Conservation (phyloP, 108 stramenopile genomes). For the Licmophora abbreviata region DNA sequence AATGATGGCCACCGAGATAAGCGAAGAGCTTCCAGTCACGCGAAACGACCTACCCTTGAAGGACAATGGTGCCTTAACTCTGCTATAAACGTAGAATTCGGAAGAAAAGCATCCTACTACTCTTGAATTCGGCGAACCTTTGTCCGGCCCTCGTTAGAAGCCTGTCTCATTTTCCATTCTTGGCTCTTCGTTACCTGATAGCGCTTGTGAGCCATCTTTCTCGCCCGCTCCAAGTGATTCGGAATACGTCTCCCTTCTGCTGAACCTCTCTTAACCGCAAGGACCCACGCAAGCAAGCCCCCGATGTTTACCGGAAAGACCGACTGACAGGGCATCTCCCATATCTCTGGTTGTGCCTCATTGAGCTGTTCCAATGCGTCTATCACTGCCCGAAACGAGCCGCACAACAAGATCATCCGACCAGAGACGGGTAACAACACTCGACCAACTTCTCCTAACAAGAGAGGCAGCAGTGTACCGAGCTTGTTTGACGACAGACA, state of each 20-base stretch:
- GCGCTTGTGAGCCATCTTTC: not conserved
- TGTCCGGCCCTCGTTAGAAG: not conserved
- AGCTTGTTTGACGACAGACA: slow-evolving; percentile 42
- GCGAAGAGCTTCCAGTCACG: no score
- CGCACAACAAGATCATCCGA: slow-evolving; percentile 41
- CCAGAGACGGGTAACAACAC: slow-evolving; percentile 33
- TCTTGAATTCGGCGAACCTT: slow-evolving; percentile 1
- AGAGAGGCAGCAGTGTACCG: slow-evolving; percentile 29
- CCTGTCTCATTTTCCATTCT: not conserved
- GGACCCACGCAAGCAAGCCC: slow-evolving; percentile 50
- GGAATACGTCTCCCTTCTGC: not conserved
- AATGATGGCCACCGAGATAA: no score
- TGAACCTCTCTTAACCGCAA: slow-evolving; percentile 17
- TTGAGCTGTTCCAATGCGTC: slow-evolving; percentile 13
- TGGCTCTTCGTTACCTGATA: not conserved
- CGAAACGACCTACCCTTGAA: no score
- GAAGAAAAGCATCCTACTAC: not conserved
- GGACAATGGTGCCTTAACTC: no score
- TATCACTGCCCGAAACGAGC: slow-evolving; percentile 15
- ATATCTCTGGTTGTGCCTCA: slow-evolving; percentile 16
- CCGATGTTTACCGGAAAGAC: slow-evolving; percentile 59
- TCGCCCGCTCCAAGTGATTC: slow-evolving; percentile 11
- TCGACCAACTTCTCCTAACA: slow-evolving; percentile 47
- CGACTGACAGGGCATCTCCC: slow-evolving; percentile 24
- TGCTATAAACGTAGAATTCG: no score